Conservation (phyloP, 352 stramenopile species). For the Chrysophaeum taylorii region DNA sequence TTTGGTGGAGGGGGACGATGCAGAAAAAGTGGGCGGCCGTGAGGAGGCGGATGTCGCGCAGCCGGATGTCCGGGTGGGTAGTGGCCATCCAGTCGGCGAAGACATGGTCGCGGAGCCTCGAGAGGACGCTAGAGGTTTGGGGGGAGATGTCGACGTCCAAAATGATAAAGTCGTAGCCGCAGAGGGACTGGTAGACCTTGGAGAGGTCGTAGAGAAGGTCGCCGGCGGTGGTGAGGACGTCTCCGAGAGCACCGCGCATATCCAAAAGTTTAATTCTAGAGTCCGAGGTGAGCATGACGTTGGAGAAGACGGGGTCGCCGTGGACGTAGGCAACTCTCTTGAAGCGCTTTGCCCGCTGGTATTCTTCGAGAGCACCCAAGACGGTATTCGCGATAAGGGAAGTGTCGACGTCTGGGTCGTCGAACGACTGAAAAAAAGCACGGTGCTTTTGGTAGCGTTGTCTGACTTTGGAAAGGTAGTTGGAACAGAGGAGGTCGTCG, state of each 20-base stretch:
- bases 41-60: slow-evolving; percentile 10
- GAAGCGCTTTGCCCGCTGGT: slow-evolving; percentile 11
- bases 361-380: slow-evolving; percentile 13
- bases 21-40: slow-evolving; percentile 24
- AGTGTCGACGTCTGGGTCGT: background rate
- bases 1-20: slow-evolving; percentile 27
- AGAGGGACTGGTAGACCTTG: slow-evolving; percentile 27
- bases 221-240: slow-evolving; percentile 19
- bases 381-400: slow-evolving; percentile 1
- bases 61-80: background rate
- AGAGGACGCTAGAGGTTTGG: background rate
- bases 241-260: slow-evolving; percentile 25
- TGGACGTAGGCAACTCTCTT: slow-evolving; percentile 18
- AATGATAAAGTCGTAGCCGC: slow-evolving; percentile 27
- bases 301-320: slow-evolving; percentile 27
- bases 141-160: slow-evolving; percentile 14
- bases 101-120: background rate
- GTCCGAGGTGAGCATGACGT: slow-evolving; percentile 19
- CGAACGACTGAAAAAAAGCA: background rate
- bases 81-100: slow-evolving; percentile 4
- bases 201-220: slow-evolving; percentile 25
- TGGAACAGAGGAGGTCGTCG: slow-evolving; percentile 1
- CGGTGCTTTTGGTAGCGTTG: background rate
- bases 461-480: background rate
- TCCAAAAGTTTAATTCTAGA: slow-evolving; percentile 21